Percentiles rank a stretch among this genome's conserved stretches.
phyloP scores from a whole-genome alignment of 2,329 filamentous ascomycete genomes.

The Diplodia scrobiculata region DNA sequence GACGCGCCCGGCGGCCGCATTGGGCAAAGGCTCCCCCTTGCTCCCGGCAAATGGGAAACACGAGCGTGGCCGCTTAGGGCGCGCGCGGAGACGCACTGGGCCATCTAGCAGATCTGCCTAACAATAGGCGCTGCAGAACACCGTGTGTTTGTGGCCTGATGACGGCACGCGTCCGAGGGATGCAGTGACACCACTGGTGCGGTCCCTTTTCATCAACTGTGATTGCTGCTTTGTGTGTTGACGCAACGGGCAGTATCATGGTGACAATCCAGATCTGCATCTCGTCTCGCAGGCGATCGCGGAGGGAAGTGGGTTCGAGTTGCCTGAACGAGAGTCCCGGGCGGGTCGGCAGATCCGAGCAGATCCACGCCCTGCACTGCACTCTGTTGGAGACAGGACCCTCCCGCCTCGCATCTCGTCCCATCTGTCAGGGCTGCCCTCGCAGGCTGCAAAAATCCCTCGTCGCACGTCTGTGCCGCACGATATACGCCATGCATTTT shows the following conservation, averaged over 20 bases:
- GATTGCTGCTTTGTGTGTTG: neutral
- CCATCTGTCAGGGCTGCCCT: too few species aligned
- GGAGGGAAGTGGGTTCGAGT: neutral
- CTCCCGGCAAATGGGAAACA: neutral
- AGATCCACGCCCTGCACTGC: neutral
- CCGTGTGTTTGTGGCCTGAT: neutral
- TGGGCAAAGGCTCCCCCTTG: neutral
- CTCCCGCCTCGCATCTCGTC: neutral
- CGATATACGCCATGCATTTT: neutral
- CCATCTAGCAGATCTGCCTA: constrained; percentile 2
- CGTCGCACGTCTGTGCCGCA: constrained; percentile 11
- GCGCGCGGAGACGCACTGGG: neutral
- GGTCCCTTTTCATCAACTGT: neutral
- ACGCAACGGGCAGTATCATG: neutral
- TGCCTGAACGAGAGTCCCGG: neutral
- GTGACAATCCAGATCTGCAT: too few species aligned
- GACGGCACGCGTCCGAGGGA: neutral
- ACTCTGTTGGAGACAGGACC: neutral
- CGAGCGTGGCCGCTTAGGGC: neutral
- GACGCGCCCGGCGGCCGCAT: neutral
- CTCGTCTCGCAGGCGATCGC: neutral
- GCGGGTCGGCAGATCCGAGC: constrained; percentile 12
- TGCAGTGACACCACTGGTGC: neutral
- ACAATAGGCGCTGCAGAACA: neutral
- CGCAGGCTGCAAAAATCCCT: constrained; percentile 1